Evolutionary conservation across 306 rosid species (phyloP).

Genomic region (Prunus mume): DNA sequence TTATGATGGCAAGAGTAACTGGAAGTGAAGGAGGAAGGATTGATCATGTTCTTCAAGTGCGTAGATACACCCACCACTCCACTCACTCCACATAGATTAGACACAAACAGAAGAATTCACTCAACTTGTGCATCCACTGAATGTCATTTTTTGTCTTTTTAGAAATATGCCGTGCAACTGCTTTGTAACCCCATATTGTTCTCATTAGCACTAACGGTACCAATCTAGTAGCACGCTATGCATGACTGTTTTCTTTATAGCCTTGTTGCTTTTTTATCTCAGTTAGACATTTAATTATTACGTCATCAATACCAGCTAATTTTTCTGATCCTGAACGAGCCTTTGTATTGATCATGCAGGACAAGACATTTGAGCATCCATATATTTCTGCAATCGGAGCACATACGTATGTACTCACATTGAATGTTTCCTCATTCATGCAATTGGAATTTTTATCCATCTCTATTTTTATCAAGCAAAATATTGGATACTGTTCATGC

Average conservation of each 20-base stretch:
- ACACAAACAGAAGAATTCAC: not conserved
- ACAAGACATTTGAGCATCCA: constrained; percentile 87
- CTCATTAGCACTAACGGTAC: too few species aligned
- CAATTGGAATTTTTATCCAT: not conserved
- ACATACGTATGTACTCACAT: constrained; percentile 67
- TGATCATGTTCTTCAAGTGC: constrained; percentile 94
- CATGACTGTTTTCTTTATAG: not conserved
- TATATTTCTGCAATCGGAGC: constrained; percentile 87
- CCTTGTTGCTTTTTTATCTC: not conserved
- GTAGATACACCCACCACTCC: constrained; percentile 14
- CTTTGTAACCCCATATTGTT: not conserved
- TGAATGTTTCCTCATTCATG: not conserved
- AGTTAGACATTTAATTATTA: not conserved
- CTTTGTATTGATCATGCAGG: constrained; percentile 55
- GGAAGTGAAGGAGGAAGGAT: constrained; percentile 77
- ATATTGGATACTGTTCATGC: not conserved
- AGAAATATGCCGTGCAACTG: not conserved
- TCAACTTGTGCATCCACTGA: not conserved
- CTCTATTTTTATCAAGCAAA: not conserved
- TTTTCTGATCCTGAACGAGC: constrained; percentile 3
- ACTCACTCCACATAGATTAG: not conserved
- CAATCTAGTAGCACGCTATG: too few species aligned
- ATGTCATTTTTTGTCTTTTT: not conserved
- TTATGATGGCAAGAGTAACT: constrained; percentile 81
- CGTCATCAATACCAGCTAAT: not conserved